These are phyloP conservation scores for Cystofilobasidium macerans DNA, from an alignment of 768 basidiomycete species.

Conservation along the genomic window DNA sequence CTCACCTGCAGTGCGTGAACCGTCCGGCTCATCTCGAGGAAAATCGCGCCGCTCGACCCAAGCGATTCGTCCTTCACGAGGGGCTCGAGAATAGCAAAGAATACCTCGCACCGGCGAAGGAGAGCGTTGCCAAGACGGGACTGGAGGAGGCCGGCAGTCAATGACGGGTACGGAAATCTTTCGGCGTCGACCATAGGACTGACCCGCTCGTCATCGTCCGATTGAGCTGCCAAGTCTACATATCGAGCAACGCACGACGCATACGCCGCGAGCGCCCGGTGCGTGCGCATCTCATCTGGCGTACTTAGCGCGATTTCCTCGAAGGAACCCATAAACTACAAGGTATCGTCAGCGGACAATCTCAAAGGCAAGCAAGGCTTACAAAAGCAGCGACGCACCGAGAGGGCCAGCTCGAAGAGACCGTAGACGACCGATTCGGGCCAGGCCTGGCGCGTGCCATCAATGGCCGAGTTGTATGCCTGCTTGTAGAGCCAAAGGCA, in stretches of 20 bases:
- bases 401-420: constrained; percentile 5
- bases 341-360: no score
- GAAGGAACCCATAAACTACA: constrained; percentile 31
- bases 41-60: no score
- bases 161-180: no score
- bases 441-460: constrained; percentile 1
- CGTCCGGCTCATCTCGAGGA: not conserved
- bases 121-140: no score
- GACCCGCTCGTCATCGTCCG: not conserved
- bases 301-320: constrained; percentile 22
- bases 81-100: not conserved
- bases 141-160: no score
- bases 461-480: constrained; percentile 21
- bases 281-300: not conserved
- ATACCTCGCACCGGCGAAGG: not conserved
- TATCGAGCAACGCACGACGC: not conserved
- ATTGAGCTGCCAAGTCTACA: not conserved
- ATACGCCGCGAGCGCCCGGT: not conserved
- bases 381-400: constrained; percentile 1
- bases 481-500: constrained; percentile 24
- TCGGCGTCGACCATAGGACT: not conserved
- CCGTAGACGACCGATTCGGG: not conserved
- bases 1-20: not conserved
- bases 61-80: not conserved
- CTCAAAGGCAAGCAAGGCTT: not conserved